A percentile compares a stretch with the other conserved stretches of the same genome.
phyloP scores from a whole-genome alignment of 495 filamentous ascomycete genomes.

The Neurospora pannonica region DNA sequence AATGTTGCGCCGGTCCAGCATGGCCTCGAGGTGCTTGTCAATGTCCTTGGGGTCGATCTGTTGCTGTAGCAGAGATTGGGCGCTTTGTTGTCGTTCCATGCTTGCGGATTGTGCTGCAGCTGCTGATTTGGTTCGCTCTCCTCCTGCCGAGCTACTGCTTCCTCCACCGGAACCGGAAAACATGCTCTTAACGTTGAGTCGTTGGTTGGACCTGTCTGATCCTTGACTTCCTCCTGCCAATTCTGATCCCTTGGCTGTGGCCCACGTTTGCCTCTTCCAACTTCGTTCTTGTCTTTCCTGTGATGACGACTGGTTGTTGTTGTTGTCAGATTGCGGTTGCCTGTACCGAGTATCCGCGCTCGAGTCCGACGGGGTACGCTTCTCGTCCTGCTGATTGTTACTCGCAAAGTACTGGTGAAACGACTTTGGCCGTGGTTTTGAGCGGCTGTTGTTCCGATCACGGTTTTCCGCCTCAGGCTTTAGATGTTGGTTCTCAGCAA shows the following conservation, averaged over 20 bases:
- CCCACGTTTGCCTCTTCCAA: background rate
- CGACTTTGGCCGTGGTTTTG: background rate
- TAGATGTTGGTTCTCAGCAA: background rate
- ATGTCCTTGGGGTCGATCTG: slow-evolving; percentile 37
- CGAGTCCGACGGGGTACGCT: slow-evolving; percentile 29
- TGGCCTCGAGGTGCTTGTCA: slow-evolving; percentile 52
- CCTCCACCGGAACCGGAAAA: background rate
- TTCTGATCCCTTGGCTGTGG: background rate
- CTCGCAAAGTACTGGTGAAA: background rate
- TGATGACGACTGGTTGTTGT: background rate
- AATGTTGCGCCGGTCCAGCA: slow-evolving; percentile 79
- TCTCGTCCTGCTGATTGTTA: background rate
- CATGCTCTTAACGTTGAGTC: background rate
- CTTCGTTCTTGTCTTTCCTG: background rate
- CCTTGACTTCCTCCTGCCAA: background rate
- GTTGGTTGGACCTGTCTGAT: background rate
- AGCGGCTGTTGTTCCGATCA: background rate
- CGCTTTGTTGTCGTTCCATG: background rate
- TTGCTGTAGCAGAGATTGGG: background rate
- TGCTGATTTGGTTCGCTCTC: background rate
- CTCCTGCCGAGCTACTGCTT: background rate
- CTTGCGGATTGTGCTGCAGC: background rate
- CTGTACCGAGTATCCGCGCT: slow-evolving; percentile 32
- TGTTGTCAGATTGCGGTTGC: background rate
- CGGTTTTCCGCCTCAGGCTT: background rate